Conservation (phyloP, 2,329 filamentous ascomycete species). For the Xylaria digitata region DNA sequence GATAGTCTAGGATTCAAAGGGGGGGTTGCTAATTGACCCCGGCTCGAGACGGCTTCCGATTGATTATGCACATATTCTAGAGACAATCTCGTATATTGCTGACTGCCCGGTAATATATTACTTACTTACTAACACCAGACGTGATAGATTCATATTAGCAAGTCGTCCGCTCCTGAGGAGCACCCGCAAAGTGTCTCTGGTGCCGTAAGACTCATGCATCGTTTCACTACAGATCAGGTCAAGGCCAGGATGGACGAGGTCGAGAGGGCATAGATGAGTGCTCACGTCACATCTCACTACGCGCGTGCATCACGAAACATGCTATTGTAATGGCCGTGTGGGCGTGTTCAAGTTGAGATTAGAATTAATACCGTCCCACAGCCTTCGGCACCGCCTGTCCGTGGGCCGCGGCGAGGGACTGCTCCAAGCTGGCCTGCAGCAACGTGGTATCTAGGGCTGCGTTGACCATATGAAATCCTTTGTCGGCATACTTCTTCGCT, state of each 20-base stretch:
- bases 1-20: background rate
- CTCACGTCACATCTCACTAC: background rate
- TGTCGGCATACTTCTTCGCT: slow-evolving; percentile 64
- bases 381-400: slow-evolving; percentile 54
- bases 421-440: slow-evolving; percentile 54
- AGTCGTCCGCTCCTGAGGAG: slow-evolving; percentile 61
- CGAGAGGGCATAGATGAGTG: slow-evolving; percentile 43
- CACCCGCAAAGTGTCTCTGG: slow-evolving; percentile 65
- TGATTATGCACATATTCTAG: background rate
- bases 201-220: slow-evolving; percentile 81
- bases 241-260: slow-evolving; percentile 74
- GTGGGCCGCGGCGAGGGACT: slow-evolving; percentile 60
- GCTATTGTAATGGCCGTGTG: background rate
- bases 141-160: slow-evolving; percentile 71
- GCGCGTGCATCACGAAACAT: background rate
- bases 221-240: slow-evolving; percentile 75
- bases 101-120: background rate
- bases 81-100: background rate
- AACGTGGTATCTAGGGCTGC: slow-evolving; percentile 63
- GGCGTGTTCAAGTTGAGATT: background rate
- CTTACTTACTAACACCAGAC: slow-evolving; percentile 12
- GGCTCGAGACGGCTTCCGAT: background rate
- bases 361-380: slow-evolving; percentile 56
- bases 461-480: slow-evolving; percentile 72
- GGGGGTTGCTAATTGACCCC: background rate